Percentiles rank a stretch among this genome's conserved stretches.
phyloP scores from a whole-genome alignment of 208 protist species.

The Endotrypanum monterogeii region DNA sequence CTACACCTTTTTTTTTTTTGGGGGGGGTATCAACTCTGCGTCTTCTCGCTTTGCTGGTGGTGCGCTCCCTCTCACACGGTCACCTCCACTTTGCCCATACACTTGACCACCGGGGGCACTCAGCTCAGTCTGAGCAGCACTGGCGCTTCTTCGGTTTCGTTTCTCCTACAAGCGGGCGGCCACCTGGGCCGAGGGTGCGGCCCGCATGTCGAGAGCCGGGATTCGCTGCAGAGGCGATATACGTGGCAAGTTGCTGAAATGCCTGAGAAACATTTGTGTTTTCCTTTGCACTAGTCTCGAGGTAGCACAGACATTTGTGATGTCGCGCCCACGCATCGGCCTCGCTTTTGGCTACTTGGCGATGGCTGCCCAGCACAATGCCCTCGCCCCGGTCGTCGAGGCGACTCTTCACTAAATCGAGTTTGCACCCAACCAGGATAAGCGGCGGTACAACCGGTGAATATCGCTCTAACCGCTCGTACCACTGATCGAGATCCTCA shows the following conservation, averaged over 20 bases:
- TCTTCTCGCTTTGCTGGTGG: background rate
- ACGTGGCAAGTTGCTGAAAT: slow-evolving; percentile 87
- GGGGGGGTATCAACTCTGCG: no score
- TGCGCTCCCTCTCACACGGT: background rate
- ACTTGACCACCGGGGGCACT: no score
- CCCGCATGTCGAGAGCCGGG: slow-evolving; percentile 25
- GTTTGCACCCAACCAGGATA: slow-evolving; percentile 87
- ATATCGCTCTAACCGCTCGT: slow-evolving; percentile 65
- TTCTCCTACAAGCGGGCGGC: slow-evolving; percentile 23
- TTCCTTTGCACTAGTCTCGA: slow-evolving; percentile 89
- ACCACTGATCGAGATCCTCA: slow-evolving; percentile 88
- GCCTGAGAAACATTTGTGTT: slow-evolving; percentile 86
- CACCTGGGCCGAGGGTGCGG: slow-evolving; percentile 29
- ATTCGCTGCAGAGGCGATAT: slow-evolving; percentile 50
- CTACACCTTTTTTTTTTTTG: no score
- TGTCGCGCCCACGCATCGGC: slow-evolving; percentile 79
- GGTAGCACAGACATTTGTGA: slow-evolving; percentile 80
- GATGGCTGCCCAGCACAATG: slow-evolving; percentile 72
- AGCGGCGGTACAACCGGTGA: slow-evolving; percentile 68
- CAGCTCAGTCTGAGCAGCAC: slow-evolving; percentile 27
- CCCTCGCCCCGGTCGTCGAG: slow-evolving; percentile 57
- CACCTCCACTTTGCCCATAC: no score
- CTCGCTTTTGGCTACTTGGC: slow-evolving; percentile 80
- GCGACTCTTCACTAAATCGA: slow-evolving; percentile 72
- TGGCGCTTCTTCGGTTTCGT: slow-evolving; percentile 22